Evolutionary conservation across 495 filamentous ascomycete species (phyloP), one percentile per base, ranked within the genome.

Genomic region (Talaromyces adpressus): DNA sequence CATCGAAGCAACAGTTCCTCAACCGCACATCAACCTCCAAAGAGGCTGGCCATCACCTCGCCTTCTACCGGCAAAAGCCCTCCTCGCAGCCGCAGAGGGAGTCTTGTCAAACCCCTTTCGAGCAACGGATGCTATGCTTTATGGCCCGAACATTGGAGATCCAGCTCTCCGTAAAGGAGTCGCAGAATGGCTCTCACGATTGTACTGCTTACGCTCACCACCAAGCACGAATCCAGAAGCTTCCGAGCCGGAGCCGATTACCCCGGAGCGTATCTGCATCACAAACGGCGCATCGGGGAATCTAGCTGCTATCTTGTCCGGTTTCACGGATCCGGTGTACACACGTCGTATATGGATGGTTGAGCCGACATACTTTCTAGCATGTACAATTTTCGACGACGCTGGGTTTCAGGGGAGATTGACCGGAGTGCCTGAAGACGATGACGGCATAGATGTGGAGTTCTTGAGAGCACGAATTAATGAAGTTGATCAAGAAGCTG

Each of bases 331-430:
- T 66, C 88, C 88, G 0, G 73, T 71, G 2, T 82, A 82, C 52
- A 93, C 90, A 20, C 67, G 76, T 25, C 78, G 73, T 9, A 79
- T 91, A 6, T 92, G 89, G 86, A 70, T 86, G 45, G 82, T 87
- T 0, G 82, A 83, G 51, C 90, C 90, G 34, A 80, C 82, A 14
- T 93, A 93, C 67, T 86, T 84, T 70, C 72, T 92, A 7, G 88
- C 83, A 0, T 87, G 82, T 67, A 76, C 79, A 4, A 82, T 89
- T 30, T 91, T 93, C 68, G 81, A 85, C 67, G 89, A 91, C 72
- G 76, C 81, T 0, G 84, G 82, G 11, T 82, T 88, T 54, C 53
- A 66, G 7, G 77, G 77, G 7, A 75, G 79, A 41, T 60, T 90
- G 66, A 71, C 73, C 49, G 86, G 78, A 4, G 79, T 89, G 34